A percentile compares a stretch with the other conserved stretches of the same genome.
Conservation (phyloP, 202 grass and related monocot genomes). For the Zizania palustris region DNA sequence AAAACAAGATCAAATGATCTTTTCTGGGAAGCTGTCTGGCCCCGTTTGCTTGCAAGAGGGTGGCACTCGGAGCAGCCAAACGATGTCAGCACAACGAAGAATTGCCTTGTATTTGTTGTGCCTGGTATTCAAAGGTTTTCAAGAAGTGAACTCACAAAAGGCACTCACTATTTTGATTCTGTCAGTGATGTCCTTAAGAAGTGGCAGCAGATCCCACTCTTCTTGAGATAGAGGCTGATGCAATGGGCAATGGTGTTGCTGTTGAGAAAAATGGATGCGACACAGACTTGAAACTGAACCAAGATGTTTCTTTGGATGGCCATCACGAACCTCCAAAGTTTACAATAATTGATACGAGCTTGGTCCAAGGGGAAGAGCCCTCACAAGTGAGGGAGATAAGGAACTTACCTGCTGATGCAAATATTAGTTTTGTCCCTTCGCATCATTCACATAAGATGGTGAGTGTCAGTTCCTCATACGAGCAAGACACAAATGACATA, state of each 20-base stretch:
- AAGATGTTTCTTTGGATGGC: constrained; percentile 45
- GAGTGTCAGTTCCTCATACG: constrained; percentile 61
- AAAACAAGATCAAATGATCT: constrained; percentile 85
- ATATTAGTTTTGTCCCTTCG: constrained; percentile 44
- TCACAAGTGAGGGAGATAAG: constrained; percentile 66
- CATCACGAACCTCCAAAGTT: constrained; percentile 69
- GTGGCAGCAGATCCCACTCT: constrained; percentile 62
- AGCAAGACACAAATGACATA: constrained; percentile 49
- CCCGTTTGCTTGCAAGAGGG: constrained; percentile 84
- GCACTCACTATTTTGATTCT: constrained; percentile 87
- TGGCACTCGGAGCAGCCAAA: constrained; percentile 92
- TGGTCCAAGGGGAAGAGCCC: constrained; percentile 65
- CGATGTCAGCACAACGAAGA: constrained; percentile 62
- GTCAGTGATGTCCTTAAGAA: constrained; percentile 78
- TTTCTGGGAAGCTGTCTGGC: constrained; percentile 95
- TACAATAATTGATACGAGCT: constrained; percentile 85
- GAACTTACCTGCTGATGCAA: constrained; percentile 66
- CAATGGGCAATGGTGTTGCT: constrained; percentile 30
- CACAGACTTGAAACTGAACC: constrained; percentile 40
- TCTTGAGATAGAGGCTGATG: constrained; percentile 67
- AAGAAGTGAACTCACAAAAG: constrained; percentile 69
- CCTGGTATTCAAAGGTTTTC: constrained; percentile 75
- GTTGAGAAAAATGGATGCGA: constrained; percentile 43
- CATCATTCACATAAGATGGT: constrained; percentile 35
- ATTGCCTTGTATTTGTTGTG: constrained; percentile 73